Base-by-base conservation (phyloP, 768 basidiomycete species). In the Amanita polypyramis region DNA sequence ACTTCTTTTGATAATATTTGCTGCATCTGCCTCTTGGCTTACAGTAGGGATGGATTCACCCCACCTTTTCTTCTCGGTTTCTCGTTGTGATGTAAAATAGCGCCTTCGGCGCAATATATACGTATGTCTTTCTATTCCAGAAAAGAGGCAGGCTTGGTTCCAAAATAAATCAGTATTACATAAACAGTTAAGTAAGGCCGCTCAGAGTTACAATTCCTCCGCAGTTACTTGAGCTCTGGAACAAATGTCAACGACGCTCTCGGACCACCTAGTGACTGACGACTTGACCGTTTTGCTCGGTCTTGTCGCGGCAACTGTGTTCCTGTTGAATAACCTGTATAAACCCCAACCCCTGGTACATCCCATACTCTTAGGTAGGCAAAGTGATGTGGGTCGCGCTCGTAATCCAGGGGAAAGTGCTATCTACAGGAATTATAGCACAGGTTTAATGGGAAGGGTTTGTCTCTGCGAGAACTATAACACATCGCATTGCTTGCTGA, bases 291-390 rank as follows among this genome's bases (percentile, higher is more conserved):
- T 88, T 51, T 74, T 88, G 29, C 74, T 89, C 8, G 80, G 79
- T 43, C 75, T 90, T 52, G 80, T 84, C 30, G 79, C 80, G 3
- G 83, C 81, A 2, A 84, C 84, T 7, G 74, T 87, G 33, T 88
- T 87, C 60, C 71, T 88, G 27, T 69, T 89, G 37, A 80, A 80
- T 58, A 88, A 80, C 60, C 67, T 87, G 51, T 86, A 88, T 66
- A 86, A 76, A 55, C 85, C 85, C 3, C 85, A 85, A 55, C 82
- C 85, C 2, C 76, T 94, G 36, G 91, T 94, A 0, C 93, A 96
- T 58, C 93, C 93, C n/a, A 85, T 97, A 54, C 73, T 95, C 7
- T 75, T 97, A 1, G 92, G 93, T 5, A 71, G 91, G 43, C 93
- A 97, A 72, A 90, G 89, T 56, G 94, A 96, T 62, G 84, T 85